Evolutionary conservation across 306 rosid species (phyloP).

Genomic region (Arachis hypogaea): DNA sequence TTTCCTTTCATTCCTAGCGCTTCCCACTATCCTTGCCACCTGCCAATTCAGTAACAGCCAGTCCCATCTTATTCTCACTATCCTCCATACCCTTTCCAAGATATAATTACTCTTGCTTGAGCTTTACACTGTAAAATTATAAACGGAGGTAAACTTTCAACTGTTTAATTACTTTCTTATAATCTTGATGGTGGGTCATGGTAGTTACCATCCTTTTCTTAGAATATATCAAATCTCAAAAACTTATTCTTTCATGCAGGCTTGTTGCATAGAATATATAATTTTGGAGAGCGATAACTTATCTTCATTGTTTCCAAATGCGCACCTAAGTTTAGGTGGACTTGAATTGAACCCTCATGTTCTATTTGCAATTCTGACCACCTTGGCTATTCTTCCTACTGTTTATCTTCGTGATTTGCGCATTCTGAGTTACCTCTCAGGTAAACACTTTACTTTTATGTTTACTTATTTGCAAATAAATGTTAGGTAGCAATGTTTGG

Average conservation of each 20-base stretch:
- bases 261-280: slow-evolving; percentile 86
- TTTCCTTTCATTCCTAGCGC: no score
- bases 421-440: slow-evolving; percentile 86
- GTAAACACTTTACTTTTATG: slow-evolving; percentile 39
- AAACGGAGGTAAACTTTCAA: no score
- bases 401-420: slow-evolving; percentile 92
- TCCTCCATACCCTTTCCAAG: no score
- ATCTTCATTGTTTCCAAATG: slow-evolving; percentile 85
- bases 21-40: no score
- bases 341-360: slow-evolving; percentile 53
- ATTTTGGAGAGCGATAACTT: slow-evolving; percentile 92
- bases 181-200: no score
- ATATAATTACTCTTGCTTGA: no score
- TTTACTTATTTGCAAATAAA: not conserved
- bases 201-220: not conserved
- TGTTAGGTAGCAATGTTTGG: no score
- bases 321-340: slow-evolving; percentile 63
- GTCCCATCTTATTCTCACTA: no score
- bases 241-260: slow-evolving; percentile 52
- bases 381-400: slow-evolving; percentile 91
- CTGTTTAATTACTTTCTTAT: no score
- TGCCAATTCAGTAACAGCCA: no score
- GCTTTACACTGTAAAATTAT: no score
- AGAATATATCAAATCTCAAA: slow-evolving; percentile 10
- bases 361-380: slow-evolving; percentile 64